A percentile compares a stretch with the other conserved stretches of the same genome.
Evolutionary conservation across 176 grass and related monocot species (phyloP).

Genomic region (Cymbopogon citratus): DNA sequence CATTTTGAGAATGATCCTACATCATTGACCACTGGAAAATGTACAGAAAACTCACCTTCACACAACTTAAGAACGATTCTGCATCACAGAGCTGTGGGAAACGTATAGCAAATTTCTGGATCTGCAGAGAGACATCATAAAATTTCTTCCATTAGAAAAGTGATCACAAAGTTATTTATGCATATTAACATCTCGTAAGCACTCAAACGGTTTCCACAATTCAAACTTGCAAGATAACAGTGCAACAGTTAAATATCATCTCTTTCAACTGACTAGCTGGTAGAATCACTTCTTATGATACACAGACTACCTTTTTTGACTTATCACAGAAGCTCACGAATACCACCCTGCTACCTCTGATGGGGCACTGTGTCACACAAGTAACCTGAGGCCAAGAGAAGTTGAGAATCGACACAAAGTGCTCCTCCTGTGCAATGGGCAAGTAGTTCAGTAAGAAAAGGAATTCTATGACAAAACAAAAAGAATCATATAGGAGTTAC

Average conservation of each 20-base stretch:
- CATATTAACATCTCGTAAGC: background rate
- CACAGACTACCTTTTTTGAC: conserved; percentile 53
- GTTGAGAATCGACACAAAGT: conserved; percentile 63
- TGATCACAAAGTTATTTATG: background rate
- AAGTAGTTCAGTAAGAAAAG: background rate
- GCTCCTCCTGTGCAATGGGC: conserved; percentile 65
- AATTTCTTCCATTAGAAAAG: conserved; percentile 20
- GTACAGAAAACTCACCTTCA: conserved; percentile 44
- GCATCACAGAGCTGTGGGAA: conserved; percentile 50
- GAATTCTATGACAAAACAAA: background rate
- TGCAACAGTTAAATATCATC: conserved; percentile 1
- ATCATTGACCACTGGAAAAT: background rate
- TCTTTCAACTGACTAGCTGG: background rate
- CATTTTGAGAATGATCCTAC: conserved; percentile 52
- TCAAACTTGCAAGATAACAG: background rate
- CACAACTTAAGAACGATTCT: conserved; percentile 66
- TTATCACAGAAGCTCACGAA: conserved; percentile 77
- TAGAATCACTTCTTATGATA: conserved; percentile 25
- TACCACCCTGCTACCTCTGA: conserved; percentile 69
- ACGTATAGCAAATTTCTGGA: conserved; percentile 85
- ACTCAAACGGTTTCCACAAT: background rate
- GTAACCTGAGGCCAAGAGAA: conserved; percentile 87
- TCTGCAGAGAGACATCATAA: conserved; percentile 37
- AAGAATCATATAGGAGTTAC: background rate
- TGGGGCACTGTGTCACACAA: conserved; percentile 71